Evolutionary conservation across 2,329 filamentous ascomycete species (phyloP).

Genomic region (Raffaelea arxii): DNA sequence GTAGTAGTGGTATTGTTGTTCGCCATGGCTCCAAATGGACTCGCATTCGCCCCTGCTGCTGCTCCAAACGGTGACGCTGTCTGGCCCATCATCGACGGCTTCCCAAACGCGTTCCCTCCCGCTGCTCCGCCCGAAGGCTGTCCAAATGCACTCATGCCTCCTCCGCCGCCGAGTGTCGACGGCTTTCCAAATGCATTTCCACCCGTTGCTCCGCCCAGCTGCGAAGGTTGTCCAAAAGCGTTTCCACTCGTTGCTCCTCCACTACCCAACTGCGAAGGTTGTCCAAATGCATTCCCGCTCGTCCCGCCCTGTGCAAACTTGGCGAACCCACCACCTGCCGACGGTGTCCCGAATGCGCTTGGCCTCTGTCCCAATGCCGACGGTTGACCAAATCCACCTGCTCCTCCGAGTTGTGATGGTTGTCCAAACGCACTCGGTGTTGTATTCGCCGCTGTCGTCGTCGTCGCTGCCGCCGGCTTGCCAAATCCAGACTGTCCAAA

Average conservation of each 20-base stretch:
- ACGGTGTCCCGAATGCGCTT: slow-evolving; percentile 22
- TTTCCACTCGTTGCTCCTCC: slow-evolving; percentile 3
- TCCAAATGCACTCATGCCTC: slow-evolving; percentile 15
- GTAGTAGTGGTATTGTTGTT: background rate
- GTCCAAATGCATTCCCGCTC: slow-evolving; percentile 12
- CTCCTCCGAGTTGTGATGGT: slow-evolving; percentile 12
- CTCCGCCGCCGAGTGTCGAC: slow-evolving; percentile 17
- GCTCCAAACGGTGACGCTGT: slow-evolving; percentile 8
- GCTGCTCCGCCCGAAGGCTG: slow-evolving; percentile 20
- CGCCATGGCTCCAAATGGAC: slow-evolving; percentile 4
- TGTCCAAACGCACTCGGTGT: slow-evolving; percentile 12
- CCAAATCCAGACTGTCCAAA: slow-evolving; percentile 25
- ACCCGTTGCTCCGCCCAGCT: slow-evolving; percentile 14
- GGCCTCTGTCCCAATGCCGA: slow-evolving; percentile 21
- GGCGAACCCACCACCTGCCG: slow-evolving; percentile 12
- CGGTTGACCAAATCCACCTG: slow-evolving; percentile 21
- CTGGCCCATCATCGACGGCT: slow-evolving; percentile 10
- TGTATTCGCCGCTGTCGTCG: slow-evolving; percentile 4
- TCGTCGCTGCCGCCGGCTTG: slow-evolving; percentile 16
- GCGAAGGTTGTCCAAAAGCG: slow-evolving; percentile 10
- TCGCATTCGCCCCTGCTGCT: slow-evolving; percentile 3
- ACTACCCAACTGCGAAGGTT: slow-evolving; percentile 20
- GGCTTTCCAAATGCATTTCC: slow-evolving; percentile 17
- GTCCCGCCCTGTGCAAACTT: slow-evolving; percentile 17
- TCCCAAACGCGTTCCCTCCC: slow-evolving; percentile 21